These are phyloP conservation scores for Lagenidium giganteum DNA, from an alignment of 352 stramenopile genomes.

Conservation along the genomic window DNA sequence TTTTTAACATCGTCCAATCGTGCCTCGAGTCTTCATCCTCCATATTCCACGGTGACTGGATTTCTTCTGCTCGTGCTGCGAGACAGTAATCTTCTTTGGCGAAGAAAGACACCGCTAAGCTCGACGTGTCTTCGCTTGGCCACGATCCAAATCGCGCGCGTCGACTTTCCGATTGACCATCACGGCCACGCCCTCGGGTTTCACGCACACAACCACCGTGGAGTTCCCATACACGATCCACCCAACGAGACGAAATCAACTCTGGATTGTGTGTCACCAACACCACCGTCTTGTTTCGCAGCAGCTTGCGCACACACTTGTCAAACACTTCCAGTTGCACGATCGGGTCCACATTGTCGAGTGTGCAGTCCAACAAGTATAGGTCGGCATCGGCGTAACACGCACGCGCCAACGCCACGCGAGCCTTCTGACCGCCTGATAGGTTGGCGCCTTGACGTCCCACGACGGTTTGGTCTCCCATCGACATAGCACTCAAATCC, in stretches of 20 bases:
- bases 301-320: slow-evolving; percentile 7
- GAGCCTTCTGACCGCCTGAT: slow-evolving; percentile 16
- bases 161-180: no score
- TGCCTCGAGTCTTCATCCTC: no score
- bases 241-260: neutral
- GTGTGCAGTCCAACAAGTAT: slow-evolving; percentile 6
- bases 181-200: no score
- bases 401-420: slow-evolving; percentile 15
- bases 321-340: slow-evolving; percentile 12
- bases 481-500: slow-evolving; percentile 10
- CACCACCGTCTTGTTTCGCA: slow-evolving; percentile 10
- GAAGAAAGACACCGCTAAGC: no score
- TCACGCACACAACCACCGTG: no score
- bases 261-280: slow-evolving; percentile 13
- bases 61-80: no score
- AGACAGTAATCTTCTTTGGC: no score
- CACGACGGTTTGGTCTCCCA: slow-evolving; percentile 22
- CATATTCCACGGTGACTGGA: no score
- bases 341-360: slow-evolving; percentile 9
- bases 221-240: slow-evolving; percentile 1
- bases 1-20: no score
- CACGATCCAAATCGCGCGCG: no score
- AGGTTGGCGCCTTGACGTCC: slow-evolving; percentile 13
- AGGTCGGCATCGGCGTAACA: slow-evolving; percentile 15
- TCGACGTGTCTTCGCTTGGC: no score